Percentiles rank a stretch among this genome's conserved stretches.
These are phyloP conservation scores for Aspergillus heteromorphus DNA, from an alignment of 495 filamentous ascomycete genomes.

Conservation along the genomic window DNA sequence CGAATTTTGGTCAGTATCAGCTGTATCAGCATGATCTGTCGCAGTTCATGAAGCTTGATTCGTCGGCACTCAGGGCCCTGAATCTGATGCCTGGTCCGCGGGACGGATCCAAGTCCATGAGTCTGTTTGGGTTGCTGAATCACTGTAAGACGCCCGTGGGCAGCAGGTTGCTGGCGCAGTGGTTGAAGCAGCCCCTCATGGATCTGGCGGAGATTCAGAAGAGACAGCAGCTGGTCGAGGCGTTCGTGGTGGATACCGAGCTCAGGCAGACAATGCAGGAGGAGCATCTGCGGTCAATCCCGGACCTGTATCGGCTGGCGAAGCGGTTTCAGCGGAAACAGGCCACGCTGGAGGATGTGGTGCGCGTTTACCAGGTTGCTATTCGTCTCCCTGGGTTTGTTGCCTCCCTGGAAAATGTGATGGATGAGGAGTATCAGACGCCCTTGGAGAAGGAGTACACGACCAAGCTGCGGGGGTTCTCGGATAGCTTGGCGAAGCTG, in stretches of 20 bases:
- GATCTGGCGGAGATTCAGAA: conserved; percentile 82
- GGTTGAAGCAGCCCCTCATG: conserved; percentile 98
- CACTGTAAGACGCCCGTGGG: conserved; percentile 97
- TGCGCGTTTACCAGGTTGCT: conserved; percentile 88
- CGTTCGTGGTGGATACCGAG: conserved; percentile 90
- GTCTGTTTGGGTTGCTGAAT: conserved; percentile 86
- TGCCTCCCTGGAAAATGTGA: conserved; percentile 80
- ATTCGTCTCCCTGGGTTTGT: conserved; percentile 90
- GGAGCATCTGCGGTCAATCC: conserved; percentile 88
- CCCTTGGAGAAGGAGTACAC: conserved; percentile 87
- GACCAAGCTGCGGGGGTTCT: conserved; percentile 67
- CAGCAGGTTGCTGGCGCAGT: conserved; percentile 85
- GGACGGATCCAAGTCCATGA: conserved; percentile 97
- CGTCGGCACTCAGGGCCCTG: conserved; percentile 85
- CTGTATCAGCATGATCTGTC: conserved; percentile 96
- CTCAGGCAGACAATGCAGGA: conserved; percentile 97
- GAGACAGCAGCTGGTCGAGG: conserved; percentile 90
- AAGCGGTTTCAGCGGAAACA: conserved; percentile 91
- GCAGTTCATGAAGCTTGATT: conserved; percentile 98
- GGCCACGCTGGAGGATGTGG: conserved; percentile 92
- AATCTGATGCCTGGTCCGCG: conserved; percentile 95
- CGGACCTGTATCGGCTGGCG: conserved; percentile 86
- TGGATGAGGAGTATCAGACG: conserved; percentile 90
- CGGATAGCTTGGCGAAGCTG: conserved; percentile 75
- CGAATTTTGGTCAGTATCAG: conserved; percentile 95